phyloP scores from a whole-genome alignment of 2,329 filamentous ascomycete species.

The Hymenoscyphus salicellus region DNA sequence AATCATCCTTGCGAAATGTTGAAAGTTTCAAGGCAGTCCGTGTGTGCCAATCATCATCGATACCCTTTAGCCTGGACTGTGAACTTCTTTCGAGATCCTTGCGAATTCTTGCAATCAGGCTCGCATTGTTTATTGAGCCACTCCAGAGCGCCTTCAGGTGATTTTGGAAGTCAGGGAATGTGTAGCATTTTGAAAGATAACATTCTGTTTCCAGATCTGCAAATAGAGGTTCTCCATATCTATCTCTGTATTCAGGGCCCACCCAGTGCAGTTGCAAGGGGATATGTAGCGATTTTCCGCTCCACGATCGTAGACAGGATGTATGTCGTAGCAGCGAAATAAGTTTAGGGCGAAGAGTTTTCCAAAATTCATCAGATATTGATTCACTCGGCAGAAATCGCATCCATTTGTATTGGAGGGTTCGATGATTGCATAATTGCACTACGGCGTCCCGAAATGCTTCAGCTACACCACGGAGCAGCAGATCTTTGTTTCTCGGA shows the following conservation, averaged over 20 bases:
- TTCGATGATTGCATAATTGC: slow-evolving; percentile 40
- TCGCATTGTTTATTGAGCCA: too few species aligned
- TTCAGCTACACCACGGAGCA: neutral
- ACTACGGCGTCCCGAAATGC: slow-evolving; percentile 3
- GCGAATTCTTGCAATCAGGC: too few species aligned
- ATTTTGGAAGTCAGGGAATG: neutral
- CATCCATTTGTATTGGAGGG: slow-evolving; percentile 45
- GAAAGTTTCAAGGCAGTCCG: too few species aligned
- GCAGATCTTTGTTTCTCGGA: neutral
- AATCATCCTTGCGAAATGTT: too few species aligned
- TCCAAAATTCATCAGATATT: slow-evolving; percentile 7
- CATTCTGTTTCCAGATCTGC: neutral
- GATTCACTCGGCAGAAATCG: slow-evolving; percentile 41
- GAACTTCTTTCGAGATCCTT: too few species aligned
- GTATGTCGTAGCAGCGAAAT: neutral
- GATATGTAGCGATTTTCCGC: neutral
- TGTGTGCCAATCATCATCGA: too few species aligned
- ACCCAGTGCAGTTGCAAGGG: neutral
- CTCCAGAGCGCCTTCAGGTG: too few species aligned
- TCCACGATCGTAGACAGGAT: neutral
- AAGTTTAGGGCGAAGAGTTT: neutral
- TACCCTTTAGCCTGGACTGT: too few species aligned
- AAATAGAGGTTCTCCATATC: neutral
- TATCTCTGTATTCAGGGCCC: neutral
- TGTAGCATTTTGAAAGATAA: neutral